Evolutionary conservation across 2,329 filamentous ascomycete species (phyloP), one percentile per base, ranked within the genome.

Genomic region (Spiromastix sp.): DNA sequence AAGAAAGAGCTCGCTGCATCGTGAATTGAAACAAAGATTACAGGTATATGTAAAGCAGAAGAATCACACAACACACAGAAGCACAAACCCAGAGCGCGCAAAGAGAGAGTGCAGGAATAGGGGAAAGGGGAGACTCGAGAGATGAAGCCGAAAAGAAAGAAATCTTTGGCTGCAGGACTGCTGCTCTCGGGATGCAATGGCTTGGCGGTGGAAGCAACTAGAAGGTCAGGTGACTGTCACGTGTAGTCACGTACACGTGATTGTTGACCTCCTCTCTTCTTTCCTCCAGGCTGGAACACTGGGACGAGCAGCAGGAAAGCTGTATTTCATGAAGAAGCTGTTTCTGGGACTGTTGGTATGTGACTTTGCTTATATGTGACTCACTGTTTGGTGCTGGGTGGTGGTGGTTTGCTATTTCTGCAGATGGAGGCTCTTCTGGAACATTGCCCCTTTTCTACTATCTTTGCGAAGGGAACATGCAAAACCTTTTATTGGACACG

Each of bases 1-100:
- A 85, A 60, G 83, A 77, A 59, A 98, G 75, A 68, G 86, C 86
- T 67, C 91, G 85, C 77, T 98, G 91, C 91, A 98, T 98, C 60
- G 64, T 83, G 68, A 52, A 28, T 21, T 19, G 29, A 34, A 38
- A 15, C 31, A 52, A 42, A 38, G 39, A 48, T 40, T 41, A 45
- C n/a, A n/a, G n/a, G 40, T 32, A 46, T 36, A 43, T 44, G 48
- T 41, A 47, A 46, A 46, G 41, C 44, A 47, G 41, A 40, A 44
- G 37, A 47, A 37, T 45, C 37, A 40, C 42, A 40, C 35, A 47
- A 52, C 55, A 56, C 61, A 48, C 54, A 55, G 31, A 19, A 39
- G 39, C 43, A 42, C 45, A 49, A 48, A 28, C 44, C 42, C 40
- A 38, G 42, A 45, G 42, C 42, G 41, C 39, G 44, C 53, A 48